Evolutionary conservation across 1,284 basidiomycete species (phyloP), one percentile per base, ranked within the genome.

Genomic region (Dichomitus squalens): DNA sequence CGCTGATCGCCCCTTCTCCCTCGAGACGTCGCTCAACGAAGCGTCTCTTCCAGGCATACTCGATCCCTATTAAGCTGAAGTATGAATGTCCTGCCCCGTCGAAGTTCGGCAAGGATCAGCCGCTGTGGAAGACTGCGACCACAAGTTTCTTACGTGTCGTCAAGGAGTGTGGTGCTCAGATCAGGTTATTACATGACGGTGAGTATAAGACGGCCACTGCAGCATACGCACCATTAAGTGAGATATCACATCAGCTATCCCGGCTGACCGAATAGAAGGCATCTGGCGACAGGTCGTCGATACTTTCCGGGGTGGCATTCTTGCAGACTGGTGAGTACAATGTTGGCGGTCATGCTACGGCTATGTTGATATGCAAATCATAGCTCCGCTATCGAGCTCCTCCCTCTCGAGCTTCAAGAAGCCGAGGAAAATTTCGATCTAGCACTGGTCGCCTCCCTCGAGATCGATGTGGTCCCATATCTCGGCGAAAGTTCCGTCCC

Each of bases 21-120:
- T 47, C 7, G 44, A 16, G 31, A 33, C 20, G 11, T 47, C 33
- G 31, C 43, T 54, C 31, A 60, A n/a, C n/a, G n/a, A 35, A 21
- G 27, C 23, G 20, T 56, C 25, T n/a, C 35, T 49, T 33, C 5
- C 52, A 95, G 92, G 89, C 94, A 0, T 94, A 92, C 65, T 85
- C 91, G 1, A 88, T 96, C 33, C 95, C 96, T 0, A 87, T 98
- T 70, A 95, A 95, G 70, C 77, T 98, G 60, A 96, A 96, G 73
- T 97, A 98, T 66, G 93, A 95, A 44, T 97, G 96, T 70, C 95
- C 96, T 0, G 76, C 89, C 0, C 82, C 95, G 0, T 94, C 88
- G 41, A 94, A 90, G 70, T 92, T 86, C 67, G 92, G 92, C 1
- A 86, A 90, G 52, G 94, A 94, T 68, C 74, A 72, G n/a, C 93